A percentile compares a stretch with the other conserved stretches of the same genome.
Conservation (phyloP, 2,329 filamentous ascomycete species). For the Gnomoniopsis sp. region DNA sequence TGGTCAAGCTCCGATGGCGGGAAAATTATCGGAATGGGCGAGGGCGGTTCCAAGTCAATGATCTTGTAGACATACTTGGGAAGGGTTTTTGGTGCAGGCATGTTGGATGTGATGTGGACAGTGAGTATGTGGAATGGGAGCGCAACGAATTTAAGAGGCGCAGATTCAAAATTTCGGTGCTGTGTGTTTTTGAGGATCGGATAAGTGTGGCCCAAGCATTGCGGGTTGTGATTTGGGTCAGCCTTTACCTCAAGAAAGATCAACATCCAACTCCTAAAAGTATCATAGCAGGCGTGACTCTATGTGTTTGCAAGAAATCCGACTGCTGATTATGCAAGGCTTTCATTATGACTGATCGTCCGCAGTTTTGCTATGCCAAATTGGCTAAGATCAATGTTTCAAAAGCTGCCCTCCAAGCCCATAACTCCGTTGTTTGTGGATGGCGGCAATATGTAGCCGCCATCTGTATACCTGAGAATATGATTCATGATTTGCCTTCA, state of each 20-base stretch:
- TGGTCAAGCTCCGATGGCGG: conserved; percentile 58
- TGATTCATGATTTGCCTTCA: background rate
- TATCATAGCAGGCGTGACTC: background rate
- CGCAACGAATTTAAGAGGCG: background rate
- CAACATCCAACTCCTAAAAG: background rate
- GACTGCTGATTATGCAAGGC: background rate
- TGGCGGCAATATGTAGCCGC: background rate
- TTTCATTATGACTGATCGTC: conserved; percentile 7
- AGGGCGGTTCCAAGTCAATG: conserved; percentile 47
- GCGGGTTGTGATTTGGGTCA: background rate
- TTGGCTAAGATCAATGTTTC: background rate
- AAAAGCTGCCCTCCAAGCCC: background rate
- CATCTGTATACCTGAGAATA: background rate
- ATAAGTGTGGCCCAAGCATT: background rate
- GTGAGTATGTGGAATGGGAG: background rate
- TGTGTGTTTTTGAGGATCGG: background rate
- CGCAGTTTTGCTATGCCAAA: background rate
- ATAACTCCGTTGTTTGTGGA: background rate
- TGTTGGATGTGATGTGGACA: conserved; percentile 4
- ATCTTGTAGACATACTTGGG: conserved; percentile 59
- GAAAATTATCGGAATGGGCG: conserved; percentile 50
- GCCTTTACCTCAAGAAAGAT: background rate
- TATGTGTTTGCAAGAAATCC: background rate
- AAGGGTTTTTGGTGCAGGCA: conserved; percentile 28
- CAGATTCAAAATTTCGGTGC: background rate